Evolutionary conservation across 345 rosid genomes (phyloP), one percentile per base, ranked within the genome.

Genomic region (Salix viminalis): DNA sequence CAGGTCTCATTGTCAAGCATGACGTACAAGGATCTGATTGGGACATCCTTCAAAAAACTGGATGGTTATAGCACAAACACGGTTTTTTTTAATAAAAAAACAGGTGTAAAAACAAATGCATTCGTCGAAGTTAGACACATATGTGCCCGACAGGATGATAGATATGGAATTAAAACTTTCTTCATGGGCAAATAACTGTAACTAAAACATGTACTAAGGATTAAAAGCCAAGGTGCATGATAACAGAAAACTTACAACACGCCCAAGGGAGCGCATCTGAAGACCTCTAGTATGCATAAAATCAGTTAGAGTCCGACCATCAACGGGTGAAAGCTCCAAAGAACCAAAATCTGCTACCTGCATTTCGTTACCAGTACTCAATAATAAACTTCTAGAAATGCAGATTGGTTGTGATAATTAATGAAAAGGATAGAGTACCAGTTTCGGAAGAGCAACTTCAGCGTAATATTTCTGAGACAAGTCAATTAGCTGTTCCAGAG

Each of bases 231-330:
- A 60, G 68, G 46, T 73, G 28, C 41, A 61, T 16, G 28, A 30
- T 73, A 70, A 69, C 28, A 65, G 42, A 78, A 67, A 64, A 87
- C 99, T 93, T 88, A 96, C 99, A 72, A 96, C 94, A 76, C 83
- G 92, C 80, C 99, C 99, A 70, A 96, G 77, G 42, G 99, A 96
- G 75, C 92, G 94, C 96, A 96, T 92, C 81, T 85, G 89, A 84
- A 96, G 96, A 83, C 99, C 99, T 86, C 99, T 96, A 74, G 99
- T 91, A 83, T 96, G 99, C 99, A 96, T 92, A 87, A 96, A 96
- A 84, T 96, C 99, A 71, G 98, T 96, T 71, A 96, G 86, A 75
- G 99, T 96, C 84, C 96, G 94, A 19, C 99, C 98, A 90, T 96
- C 99, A 67, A 96, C 99, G 36, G 99, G 99, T 46, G 99, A 96